Evolutionary conservation across 2,329 filamentous ascomycete species (phyloP).

Genomic region (Lachnellula hyalina): DNA sequence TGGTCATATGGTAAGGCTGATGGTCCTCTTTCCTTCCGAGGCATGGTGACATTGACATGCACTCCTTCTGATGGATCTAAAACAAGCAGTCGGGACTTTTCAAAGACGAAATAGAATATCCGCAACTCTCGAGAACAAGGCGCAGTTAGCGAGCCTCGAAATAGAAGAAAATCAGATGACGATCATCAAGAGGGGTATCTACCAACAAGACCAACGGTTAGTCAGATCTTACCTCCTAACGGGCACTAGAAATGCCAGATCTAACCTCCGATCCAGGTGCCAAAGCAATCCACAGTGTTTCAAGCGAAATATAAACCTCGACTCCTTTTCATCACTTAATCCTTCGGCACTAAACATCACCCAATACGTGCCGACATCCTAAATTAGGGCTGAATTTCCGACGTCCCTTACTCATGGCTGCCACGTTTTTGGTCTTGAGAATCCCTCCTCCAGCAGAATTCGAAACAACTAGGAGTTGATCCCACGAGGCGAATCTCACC

Average conservation of each 20-base stretch:
- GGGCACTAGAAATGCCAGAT: no score
- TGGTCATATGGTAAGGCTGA: no score
- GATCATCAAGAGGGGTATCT: background rate
- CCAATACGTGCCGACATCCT: background rate
- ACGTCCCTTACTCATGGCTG: background rate
- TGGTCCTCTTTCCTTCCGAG: no score
- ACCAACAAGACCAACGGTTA: background rate
- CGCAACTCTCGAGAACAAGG: background rate
- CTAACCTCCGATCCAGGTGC: no score
- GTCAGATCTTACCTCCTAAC: no score
- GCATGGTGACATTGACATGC: no score
- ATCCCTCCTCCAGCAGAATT: background rate
- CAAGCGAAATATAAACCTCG: no score
- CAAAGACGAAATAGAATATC: background rate
- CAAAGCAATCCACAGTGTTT: no score
- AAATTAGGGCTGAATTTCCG: background rate
- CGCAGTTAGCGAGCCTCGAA: background rate
- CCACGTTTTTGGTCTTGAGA: background rate
- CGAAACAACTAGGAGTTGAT: background rate
- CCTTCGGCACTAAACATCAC: background rate
- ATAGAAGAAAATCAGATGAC: background rate
- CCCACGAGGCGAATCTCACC: background rate
- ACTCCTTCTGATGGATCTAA: no score
- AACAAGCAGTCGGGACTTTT: no score
- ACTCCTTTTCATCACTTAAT: no score